A percentile compares a stretch with the other conserved stretches of the same genome.
These are phyloP conservation scores for Scedosporium aurantiacum DNA, from an alignment of 2,329 filamentous ascomycete genomes.

Conservation along the genomic window DNA sequence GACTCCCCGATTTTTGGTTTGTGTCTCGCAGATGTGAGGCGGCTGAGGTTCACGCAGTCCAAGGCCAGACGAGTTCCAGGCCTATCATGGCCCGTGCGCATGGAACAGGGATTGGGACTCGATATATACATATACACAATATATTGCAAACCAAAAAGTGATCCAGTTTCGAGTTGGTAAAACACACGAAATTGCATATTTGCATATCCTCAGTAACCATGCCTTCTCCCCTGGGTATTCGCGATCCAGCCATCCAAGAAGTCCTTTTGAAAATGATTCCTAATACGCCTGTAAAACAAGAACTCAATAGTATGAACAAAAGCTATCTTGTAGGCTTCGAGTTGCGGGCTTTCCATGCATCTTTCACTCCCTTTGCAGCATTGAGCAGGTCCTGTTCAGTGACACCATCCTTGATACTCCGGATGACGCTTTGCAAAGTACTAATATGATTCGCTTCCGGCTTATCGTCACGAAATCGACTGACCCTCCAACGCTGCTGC, in stretches of 20 bases:
- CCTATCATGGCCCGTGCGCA: background rate
- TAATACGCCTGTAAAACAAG: constrained; percentile 5
- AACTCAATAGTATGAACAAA: background rate
- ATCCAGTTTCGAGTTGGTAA: too few relatives aligned
- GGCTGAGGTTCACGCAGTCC: background rate
- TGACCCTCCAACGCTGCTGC: constrained; percentile 67
- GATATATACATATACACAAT: background rate
- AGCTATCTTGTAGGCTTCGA: constrained; percentile 12
- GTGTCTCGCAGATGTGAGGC: background rate
- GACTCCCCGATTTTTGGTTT: constrained; percentile 1
- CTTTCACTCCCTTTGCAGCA: constrained; percentile 59
- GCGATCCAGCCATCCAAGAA: background rate
- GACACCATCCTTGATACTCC: constrained; percentile 80
- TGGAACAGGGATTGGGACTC: background rate
- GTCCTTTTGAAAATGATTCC: background rate
- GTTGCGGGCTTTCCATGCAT: constrained; percentile 63
- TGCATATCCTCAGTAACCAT: background rate
- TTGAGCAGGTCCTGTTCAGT: constrained; percentile 69
- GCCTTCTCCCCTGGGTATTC: background rate
- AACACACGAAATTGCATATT: background rate
- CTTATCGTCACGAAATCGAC: constrained; percentile 90
- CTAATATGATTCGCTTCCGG: constrained; percentile 77
- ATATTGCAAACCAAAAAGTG: background rate
- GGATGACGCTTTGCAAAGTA: constrained; percentile 75
- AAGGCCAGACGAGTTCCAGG: background rate